Base-by-base conservation (phyloP, 1,284 basidiomycete genomes). In the Mrakiaceae sp. region DNA sequence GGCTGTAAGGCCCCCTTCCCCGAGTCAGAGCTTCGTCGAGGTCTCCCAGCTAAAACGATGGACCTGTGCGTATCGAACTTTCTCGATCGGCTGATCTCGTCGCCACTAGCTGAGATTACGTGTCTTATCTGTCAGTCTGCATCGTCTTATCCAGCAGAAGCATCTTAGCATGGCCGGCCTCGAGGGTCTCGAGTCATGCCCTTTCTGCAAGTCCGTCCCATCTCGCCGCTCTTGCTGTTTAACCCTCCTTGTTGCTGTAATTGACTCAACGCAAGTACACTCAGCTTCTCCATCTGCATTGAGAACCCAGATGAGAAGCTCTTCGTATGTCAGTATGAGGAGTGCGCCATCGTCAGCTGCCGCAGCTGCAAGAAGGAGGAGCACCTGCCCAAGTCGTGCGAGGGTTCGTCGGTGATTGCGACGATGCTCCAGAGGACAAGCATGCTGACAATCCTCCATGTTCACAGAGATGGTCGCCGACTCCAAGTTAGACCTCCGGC, bases 311-410 rank as follows among this genome's bases (percentile, higher is more conserved):
- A 83, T 59, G 90, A 92, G 75, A 87, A 84, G 73, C 77, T 92
- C 50, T 88, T 93, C 71, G 76, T 81, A 62, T 94, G 90, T 72
- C 81, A 85, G 73, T 87, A 85, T 66, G 78, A 81, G 47, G 84
- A 82, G 2, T 93, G 90, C 71, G 81, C 79, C 3, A 82, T 81
- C 40, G 81, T 90, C 7, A 88, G 84, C 66, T 93, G 90, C 75
- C 76, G 90, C 63, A 74, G 76, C 64, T 93, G 90, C 75, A 87
- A 87, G 77, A 85, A 85, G 69, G 66, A 87, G 85, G 87, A 90
- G 71, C 90, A 92, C 77, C 74, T 90, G n/a, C 90, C 90, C 3
- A 90, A 84, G 75, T 86, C 79, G n/a, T 93, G 90, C 71, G 81
- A 88, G 79, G 88, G 87, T 86, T 56, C 47, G 62, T 53, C 9